Percentiles rank a stretch among this genome's conserved stretches.
These are phyloP conservation scores for Coemansia sp. DNA, from an alignment of 192 early-diverging fungal genomes.

Conservation along the genomic window DNA sequence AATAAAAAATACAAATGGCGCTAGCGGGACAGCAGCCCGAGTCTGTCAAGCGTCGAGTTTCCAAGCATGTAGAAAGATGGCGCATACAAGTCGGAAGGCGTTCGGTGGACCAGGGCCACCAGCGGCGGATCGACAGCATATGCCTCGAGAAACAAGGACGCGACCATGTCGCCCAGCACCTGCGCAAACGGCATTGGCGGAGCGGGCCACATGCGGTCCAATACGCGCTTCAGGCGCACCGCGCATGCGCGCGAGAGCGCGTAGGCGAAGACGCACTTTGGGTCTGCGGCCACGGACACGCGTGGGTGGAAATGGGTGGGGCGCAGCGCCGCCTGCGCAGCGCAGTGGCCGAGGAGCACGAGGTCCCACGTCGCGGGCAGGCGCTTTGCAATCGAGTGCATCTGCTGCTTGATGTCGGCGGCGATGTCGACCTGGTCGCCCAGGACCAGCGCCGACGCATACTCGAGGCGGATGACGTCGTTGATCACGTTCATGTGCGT, in stretches of 20 bases:
- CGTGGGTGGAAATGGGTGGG: constrained; percentile 3
- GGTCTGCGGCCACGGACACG: constrained; percentile 13
- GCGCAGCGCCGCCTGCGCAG: neutral
- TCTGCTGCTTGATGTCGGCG: constrained; percentile 20
- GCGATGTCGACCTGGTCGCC: constrained; percentile 16
- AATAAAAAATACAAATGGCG: neutral
- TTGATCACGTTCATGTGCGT: constrained; percentile 34
- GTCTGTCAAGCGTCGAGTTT: constrained; percentile 2
- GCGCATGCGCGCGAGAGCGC: constrained; percentile 18
- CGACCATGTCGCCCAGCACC: constrained; percentile 19
- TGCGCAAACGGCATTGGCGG: constrained; percentile 13
- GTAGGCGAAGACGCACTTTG: constrained; percentile 27
- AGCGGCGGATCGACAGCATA: constrained; percentile 31
- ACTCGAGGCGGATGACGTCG: constrained; percentile 24
- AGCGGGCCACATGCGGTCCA: constrained; percentile 29
- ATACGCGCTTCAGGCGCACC: constrained; percentile 16
- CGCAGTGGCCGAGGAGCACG: constrained; percentile 27
- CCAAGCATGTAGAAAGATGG: neutral
- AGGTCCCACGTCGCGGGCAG: constrained; percentile 22
- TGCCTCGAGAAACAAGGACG: constrained; percentile 22
- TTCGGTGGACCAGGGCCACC: neutral
- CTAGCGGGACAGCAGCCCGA: constrained; percentile 1
- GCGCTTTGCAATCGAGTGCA: neutral
- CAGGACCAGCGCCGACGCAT: constrained; percentile 22
- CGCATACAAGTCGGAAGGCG: neutral